Conservation (phyloP, 768 basidiomycete genomes). For the Kwoniella dendrophila region DNA sequence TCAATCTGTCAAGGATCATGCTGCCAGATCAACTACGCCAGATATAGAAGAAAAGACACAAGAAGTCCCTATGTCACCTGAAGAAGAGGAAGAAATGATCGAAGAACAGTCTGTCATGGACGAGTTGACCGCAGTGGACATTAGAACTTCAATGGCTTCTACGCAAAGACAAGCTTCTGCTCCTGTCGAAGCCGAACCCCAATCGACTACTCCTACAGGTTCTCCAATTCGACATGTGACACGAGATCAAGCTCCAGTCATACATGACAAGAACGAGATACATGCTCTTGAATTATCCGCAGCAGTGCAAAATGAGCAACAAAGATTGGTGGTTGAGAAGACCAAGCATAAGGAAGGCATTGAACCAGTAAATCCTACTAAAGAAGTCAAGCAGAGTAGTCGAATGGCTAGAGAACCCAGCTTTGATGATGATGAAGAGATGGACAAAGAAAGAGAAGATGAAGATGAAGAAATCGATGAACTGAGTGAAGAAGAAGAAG, state of each 20-base stretch:
- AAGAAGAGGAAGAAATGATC: constrained; percentile 28
- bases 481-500: constrained; percentile 17
- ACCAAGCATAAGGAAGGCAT: neutral
- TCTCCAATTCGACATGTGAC: constrained; percentile 24
- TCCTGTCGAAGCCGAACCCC: neutral
- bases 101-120: constrained; percentile 22
- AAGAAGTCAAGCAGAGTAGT: too few relatives aligned
- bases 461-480: constrained; percentile 16
- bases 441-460: constrained; percentile 11
- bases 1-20: too few relatives aligned
- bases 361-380: too few relatives aligned
- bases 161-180: constrained; percentile 5
- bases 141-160: constrained; percentile 1
- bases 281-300: constrained; percentile 21
- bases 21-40: constrained; percentile 5
- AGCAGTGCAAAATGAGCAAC: constrained; percentile 1
- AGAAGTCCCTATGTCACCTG: constrained; percentile 15
- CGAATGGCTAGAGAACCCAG: too few relatives aligned
- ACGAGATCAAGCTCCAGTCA: neutral
- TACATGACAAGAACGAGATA: constrained; percentile 16
- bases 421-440: neutral
- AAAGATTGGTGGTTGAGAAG: neutral
- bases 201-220: constrained; percentile 35
- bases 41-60: constrained; percentile 1
- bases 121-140: constrained; percentile 4